Evolutionary conservation across 2,329 filamentous ascomycete species (phyloP), one percentile per base, ranked within the genome.

Genomic region (Ascochyta lentis): DNA sequence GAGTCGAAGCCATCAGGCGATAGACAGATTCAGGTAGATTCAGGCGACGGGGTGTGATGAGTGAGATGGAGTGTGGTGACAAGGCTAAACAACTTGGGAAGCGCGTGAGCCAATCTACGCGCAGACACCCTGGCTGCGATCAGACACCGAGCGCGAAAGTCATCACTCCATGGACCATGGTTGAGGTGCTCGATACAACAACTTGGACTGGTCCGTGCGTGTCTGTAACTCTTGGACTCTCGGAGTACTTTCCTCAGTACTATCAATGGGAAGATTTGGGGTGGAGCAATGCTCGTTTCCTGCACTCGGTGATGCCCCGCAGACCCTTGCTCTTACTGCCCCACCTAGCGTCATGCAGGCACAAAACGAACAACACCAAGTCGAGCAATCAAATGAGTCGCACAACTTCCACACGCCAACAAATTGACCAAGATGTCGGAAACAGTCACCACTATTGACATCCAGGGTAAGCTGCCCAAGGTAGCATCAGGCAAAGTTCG

Each of bases 401-500:
- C 49, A 57, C 49, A 45, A 45, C 24, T 16, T 46, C 34, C n/a
- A 23, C n/a, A 55, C 35, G 24, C 46, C 41, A 38, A 46, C 41
- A 13, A 49, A 38, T 27, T 23, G 22, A 46, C 27, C 40, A 49
- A 45, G 8, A 52, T 53, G 53, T 61, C 69, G 16, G 58, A 58
- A 34, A 59, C 67, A 46, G 41, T 74, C 7, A 68, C 71, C 15
- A 55, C 61, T 24, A 69, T 74, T 39, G 72, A 76, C 42, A 65
- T 77, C 13, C 55, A 74, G 38, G 76, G 72, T 47, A 68, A 67
- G 42, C 53, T 81, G 31, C 74, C 75, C 31, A 79, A 78, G 48
- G 73, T 89, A 42, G 84, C 85, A 7, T 81, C 82, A 35, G 86
- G 86, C 61, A 96, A 96, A 79, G 92, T 96, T 24, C 86, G 91